Evolutionary conservation across 2,329 filamentous ascomycete genomes (phyloP).

Genomic region (Nemania diffusa): DNA sequence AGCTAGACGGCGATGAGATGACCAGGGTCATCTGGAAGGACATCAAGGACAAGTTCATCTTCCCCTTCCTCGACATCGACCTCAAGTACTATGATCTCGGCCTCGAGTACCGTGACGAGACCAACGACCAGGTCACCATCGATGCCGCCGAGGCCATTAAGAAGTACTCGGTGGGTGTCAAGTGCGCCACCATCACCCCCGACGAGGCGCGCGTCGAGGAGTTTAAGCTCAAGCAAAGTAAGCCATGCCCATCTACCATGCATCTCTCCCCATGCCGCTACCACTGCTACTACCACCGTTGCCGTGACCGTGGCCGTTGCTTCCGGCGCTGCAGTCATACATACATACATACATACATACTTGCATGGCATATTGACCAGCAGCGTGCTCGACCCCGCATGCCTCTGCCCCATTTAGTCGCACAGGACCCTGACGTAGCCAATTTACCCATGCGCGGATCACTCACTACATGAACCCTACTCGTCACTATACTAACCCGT

Average conservation of each 20-base stretch:
- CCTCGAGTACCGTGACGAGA: conserved; percentile 89
- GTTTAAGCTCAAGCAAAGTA: conserved; percentile 98
- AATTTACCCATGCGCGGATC: background rate
- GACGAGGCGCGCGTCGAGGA: conserved; percentile 97
- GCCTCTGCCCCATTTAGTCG: conserved; percentile 21
- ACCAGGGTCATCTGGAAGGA: conserved; percentile 98
- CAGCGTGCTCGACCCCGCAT: conserved; percentile 26
- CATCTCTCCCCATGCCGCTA: background rate
- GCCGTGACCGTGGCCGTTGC: too few relatives aligned
- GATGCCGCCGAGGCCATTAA: conserved; percentile 98
- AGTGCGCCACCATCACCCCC: conserved; percentile 98
- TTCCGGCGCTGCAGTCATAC: conserved; percentile 33
- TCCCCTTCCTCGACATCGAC: conserved; percentile 95
- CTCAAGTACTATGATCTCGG: conserved; percentile 98
- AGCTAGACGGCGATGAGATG: conserved; percentile 96
- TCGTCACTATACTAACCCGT: conserved; percentile 30
- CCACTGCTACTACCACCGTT: background rate
- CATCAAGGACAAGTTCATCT: conserved; percentile 99
- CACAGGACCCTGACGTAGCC: conserved; percentile 3
- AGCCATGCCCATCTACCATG: conserved; percentile 48
- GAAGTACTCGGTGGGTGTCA: conserved; percentile 98
- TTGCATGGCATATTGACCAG: conserved; percentile 37
- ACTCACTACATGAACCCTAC: conserved; percentile 1
- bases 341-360: too few relatives aligned
- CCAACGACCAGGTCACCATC: conserved; percentile 93